Base-by-base conservation (phyloP, 108 stramenopile species). In the Parietichytrium sp. region DNA sequence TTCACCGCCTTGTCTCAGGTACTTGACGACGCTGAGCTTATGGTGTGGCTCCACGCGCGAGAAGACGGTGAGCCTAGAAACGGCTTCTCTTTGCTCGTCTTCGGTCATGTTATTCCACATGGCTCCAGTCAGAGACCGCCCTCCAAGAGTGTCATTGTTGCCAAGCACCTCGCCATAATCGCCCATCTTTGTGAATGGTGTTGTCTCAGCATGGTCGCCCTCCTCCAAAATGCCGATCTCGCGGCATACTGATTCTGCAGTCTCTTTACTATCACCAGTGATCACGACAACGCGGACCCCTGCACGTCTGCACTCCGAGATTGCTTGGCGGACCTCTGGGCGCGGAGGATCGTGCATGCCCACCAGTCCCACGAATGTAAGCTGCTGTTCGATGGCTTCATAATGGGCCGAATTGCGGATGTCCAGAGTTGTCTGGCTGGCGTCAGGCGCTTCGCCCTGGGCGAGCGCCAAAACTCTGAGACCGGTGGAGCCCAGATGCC, bases 271-370 rank as follows among this genome's bases (percentile, higher is more conserved):
- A 90, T 99, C 97, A 4, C 98, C 98, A 6, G 98, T 99, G 61
- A 99, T 98, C 93, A 98, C 96, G 51, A 97, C 94, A 18, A 99
- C 95, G 26, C 98, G 93, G 30, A 99, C 93, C 26, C 98, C 98
- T 8, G 96, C 97, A 42, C 86, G 78, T 33, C 89, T 85, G 82
- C 98, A 99, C 83, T 87, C 53, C 20, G 61, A 49, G 51, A 99
- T 97, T 54, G 96, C 96, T 6, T 92, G 91, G 23, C 95, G 96
- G 30, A 96, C 97, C 84, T 97, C 98, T 30, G 96, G 96, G 12
- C 98, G 91, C 4, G 97, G 96, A 4, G 98, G 98, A 83, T 99
- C 98, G 85, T 94, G 95, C 83, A 99, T 99, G 12, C 96, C 98
- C 25, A 92, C 93, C 51, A 97, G 84, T 29, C 96, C 97, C 18